phyloP scores from a whole-genome alignment of 805 yeast species.

The Ogataea paradorogensis region DNA sequence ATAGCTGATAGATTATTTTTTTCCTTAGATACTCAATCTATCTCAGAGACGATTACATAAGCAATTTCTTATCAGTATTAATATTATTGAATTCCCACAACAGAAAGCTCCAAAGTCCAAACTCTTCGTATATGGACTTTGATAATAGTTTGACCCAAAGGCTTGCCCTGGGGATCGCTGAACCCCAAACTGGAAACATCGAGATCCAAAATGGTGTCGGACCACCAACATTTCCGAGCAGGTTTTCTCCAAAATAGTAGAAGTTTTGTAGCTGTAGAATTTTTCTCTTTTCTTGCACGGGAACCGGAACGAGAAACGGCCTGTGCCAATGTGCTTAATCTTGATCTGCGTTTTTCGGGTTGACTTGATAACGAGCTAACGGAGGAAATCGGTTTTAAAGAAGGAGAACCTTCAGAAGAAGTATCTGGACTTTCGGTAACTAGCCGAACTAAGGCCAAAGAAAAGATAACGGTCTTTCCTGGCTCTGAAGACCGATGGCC shows the following conservation, averaged over 20 bases:
- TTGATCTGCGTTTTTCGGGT: constrained; percentile 43
- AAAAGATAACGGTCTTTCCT: constrained; percentile 79
- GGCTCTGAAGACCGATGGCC: constrained; percentile 89
- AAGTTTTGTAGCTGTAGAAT: constrained; percentile 53
- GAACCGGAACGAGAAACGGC: constrained; percentile 47
- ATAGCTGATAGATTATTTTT: background rate
- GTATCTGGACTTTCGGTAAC: constrained; percentile 27
- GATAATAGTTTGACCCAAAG: constrained; percentile 42
- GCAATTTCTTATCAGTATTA: constrained; percentile 1
- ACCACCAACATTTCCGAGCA: constrained; percentile 99
- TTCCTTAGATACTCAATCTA: no score
- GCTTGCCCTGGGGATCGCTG: constrained; percentile 26
- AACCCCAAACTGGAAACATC: constrained; percentile 29
- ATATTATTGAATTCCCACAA: constrained; percentile 69
- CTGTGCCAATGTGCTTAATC: constrained; percentile 61
- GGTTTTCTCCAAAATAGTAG: constrained; percentile 96
- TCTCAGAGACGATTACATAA: no score
- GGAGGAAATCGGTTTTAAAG: constrained; percentile 33
- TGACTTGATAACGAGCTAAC: constrained; percentile 19
- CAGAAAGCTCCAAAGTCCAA: constrained; percentile 93
- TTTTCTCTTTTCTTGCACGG: constrained; percentile 34
- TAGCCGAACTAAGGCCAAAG: constrained; percentile 70
- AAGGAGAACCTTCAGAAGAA: constrained; percentile 25
- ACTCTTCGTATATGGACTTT: constrained; percentile 87
- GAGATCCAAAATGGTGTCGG: constrained; percentile 54